Evolutionary conservation across 108 stramenopile genomes (phyloP).

Genomic region (Poteriospumella lacustris): DNA sequence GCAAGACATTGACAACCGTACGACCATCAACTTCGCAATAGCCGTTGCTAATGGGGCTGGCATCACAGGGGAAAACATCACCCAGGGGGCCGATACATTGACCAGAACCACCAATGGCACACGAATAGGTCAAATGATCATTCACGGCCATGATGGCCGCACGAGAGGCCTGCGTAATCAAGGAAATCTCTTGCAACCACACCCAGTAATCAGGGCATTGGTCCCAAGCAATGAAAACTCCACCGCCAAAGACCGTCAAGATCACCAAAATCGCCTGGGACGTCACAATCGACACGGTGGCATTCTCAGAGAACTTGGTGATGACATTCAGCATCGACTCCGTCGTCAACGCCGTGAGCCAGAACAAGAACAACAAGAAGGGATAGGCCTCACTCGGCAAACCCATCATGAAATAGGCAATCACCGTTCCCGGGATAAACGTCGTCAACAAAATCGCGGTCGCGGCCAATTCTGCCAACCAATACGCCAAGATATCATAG

Average conservation of each 20-base stretch:
- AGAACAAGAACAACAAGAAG: conserved; percentile 36
- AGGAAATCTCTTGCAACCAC: conserved; percentile 38
- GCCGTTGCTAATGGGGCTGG: background rate
- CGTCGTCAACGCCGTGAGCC: conserved; percentile 34
- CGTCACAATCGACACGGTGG: conserved; percentile 38
- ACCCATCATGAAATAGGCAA: conserved; percentile 46
- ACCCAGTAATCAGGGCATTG: conserved; percentile 38
- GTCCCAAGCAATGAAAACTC: conserved; percentile 39
- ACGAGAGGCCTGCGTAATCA: conserved; percentile 38
- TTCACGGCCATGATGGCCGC: conserved; percentile 27
- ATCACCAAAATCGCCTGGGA: conserved; percentile 34
- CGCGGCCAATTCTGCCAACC: conserved; percentile 30
- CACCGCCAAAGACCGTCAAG: conserved; percentile 43
- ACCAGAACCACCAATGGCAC: background rate
- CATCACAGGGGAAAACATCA: background rate
- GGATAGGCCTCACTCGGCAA: conserved; percentile 34
- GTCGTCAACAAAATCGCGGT: conserved; percentile 33
- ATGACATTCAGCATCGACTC: conserved; percentile 30
- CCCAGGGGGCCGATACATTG: background rate
- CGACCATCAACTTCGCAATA: background rate
- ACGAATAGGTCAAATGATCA: background rate
- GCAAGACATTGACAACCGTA: background rate
- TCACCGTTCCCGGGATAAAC: conserved; percentile 34
- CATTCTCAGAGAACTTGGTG: conserved; percentile 24
- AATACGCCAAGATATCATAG: conserved; percentile 37